phyloP scores from a whole-genome alignment of 257 asterid species.

The Henckelia pumila region DNA sequence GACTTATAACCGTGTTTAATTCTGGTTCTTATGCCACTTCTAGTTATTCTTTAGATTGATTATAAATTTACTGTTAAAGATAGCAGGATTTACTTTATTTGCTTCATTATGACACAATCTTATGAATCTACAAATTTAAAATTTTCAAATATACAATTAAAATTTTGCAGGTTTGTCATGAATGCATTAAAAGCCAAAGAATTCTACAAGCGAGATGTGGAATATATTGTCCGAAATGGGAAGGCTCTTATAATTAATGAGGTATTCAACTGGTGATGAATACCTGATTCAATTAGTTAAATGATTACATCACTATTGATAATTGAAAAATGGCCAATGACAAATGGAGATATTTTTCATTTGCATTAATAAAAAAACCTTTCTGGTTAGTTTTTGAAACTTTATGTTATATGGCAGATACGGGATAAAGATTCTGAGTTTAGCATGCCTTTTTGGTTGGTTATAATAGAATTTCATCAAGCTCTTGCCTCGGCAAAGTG shows the following conservation, averaged over 20 bases:
- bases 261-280: conserved; percentile 41
- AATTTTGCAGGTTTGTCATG: conserved; percentile 70
- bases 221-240: conserved; percentile 85
- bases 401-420: too few relatives aligned
- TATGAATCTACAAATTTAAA: not conserved
- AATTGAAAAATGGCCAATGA: conserved; percentile 9
- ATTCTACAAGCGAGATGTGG: conserved; percentile 87
- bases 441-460: not conserved
- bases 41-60: not conserved
- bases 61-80: not conserved
- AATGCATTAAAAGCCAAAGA: conserved; percentile 95
- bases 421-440: not conserved
- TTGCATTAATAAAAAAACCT: too few relatives aligned
- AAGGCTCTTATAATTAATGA: conserved; percentile 90
- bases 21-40: not conserved
- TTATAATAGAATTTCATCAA: not conserved
- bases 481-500: not conserved
- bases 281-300: conserved; percentile 5
- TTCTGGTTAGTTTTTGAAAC: not conserved
- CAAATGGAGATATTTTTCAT: not conserved
- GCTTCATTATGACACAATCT: conserved; percentile 4
- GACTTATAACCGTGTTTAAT: not conserved
- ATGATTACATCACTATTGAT: conserved; percentile 14
- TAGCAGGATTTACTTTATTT: conserved; percentile 11
- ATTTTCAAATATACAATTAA: conserved; percentile 19